Percentiles rank a stretch among this genome's conserved stretches.
These are phyloP conservation scores for Phytophthora palmivora DNA, from an alignment of 352 stramenopile genomes.

Conservation along the genomic window DNA sequence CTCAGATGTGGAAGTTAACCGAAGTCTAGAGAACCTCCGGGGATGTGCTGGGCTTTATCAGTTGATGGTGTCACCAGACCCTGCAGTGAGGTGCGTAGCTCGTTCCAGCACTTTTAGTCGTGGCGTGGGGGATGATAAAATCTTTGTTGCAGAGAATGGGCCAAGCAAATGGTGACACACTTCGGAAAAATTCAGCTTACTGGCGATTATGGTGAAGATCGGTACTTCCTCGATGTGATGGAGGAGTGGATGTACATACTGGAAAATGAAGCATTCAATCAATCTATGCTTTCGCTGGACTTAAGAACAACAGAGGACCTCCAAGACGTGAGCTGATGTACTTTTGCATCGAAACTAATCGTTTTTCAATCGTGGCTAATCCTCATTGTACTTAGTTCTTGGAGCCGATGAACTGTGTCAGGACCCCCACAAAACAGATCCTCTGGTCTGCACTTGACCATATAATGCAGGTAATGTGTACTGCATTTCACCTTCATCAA, in stretches of 20 bases:
- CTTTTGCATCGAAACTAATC: not conserved
- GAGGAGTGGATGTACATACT: conserved; percentile 91
- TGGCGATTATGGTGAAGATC: conserved; percentile 49
- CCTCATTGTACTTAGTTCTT: conserved; percentile 63
- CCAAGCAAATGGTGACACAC: conserved; percentile 57
- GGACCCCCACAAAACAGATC: conserved; percentile 79
- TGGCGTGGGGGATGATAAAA: not conserved
- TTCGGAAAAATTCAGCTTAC: conserved; percentile 69
- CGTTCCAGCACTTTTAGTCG: too few species aligned
- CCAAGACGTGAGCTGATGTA: conserved; percentile 57
- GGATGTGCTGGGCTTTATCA: conserved; percentile 78
- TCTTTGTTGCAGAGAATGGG: conserved; percentile 62
- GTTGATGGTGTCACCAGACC: conserved; percentile 79
- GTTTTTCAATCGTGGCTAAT: not conserved
- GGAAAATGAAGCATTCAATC: conserved; percentile 82
- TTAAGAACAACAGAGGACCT: conserved; percentile 79
- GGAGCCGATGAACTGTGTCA: conserved; percentile 73
- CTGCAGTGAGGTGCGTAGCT: conserved; percentile 65
- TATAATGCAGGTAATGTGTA: conserved; percentile 74
- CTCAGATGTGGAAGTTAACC: conserved; percentile 42
- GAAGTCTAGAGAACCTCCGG: conserved; percentile 56
- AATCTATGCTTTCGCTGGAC: conserved; percentile 66
- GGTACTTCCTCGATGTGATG: conserved; percentile 70
- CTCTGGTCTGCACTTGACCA: conserved; percentile 85
- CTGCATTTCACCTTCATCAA: not conserved